Base-by-base conservation (phyloP, 2,329 filamentous ascomycete species). In the Podosphaera leucotricha region DNA sequence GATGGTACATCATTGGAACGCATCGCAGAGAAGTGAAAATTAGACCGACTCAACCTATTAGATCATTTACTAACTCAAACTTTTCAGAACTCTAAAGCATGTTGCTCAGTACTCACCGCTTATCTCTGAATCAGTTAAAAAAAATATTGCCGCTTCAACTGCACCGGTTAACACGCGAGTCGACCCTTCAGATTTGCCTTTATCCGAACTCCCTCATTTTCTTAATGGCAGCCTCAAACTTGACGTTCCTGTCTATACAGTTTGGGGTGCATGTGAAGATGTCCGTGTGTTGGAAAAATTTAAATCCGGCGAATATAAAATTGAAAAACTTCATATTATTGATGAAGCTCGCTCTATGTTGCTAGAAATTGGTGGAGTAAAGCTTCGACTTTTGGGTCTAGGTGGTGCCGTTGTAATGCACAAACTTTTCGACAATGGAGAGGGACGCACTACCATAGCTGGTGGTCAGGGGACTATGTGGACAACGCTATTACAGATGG, bases 391-490 rank as follows among this genome's bases (percentile, higher is more conserved):
- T 42, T 73, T 98, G 24, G 90, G 90, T 49, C 70, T 98, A 28
- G 90, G 90, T 51, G 90, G 90, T 55, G 90, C 90, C 6, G 87
- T 98, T 4, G 90, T 98, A 47, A 98, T 98, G 85, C 90, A 98
- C 70, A 98, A 98, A 70, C 74, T 98, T 16, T 98, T 98, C 57
- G 90, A 98, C 62, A 98, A 98, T 53, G 90, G 90, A 44, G 90
- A 98, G 59, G 90, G 90, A 48, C 78, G 87, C 62, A 98, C 90
- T 43, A 98, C 92, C 1, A 98, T 98, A 62, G 90, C 90, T 19
- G 90, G 90, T 59, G 90, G 90, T 18, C 90, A 98, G 62, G 90
- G 90, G 49, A 98, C 90, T 39, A 98, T 98, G 90, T 98, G 90
- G 90, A 98, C 90, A 6, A 98, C 90, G 6, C 67, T 98, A 24